These are phyloP conservation scores for Aspergillus glaucus DNA, from an alignment of 2,329 filamentous ascomycete species.

Conservation along the genomic window DNA sequence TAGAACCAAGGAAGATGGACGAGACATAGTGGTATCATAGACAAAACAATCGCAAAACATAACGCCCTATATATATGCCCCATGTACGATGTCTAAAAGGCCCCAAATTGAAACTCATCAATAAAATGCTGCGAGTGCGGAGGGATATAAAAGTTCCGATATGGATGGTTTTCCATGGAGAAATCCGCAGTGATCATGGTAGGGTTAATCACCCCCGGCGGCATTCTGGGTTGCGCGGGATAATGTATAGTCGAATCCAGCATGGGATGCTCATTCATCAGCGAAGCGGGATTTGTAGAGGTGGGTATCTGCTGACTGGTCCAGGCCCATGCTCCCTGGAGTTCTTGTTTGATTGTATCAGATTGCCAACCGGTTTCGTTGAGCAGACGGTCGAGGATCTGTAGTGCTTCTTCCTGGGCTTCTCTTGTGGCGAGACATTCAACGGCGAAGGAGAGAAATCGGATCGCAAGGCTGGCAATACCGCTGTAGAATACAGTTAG, in stretches of 20 bases:
- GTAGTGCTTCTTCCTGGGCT: constrained; percentile 75
- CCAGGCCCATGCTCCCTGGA: constrained; percentile 76
- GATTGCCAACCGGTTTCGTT: constrained; percentile 74
- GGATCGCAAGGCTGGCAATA: constrained; percentile 70
- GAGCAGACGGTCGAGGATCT: constrained; percentile 68
- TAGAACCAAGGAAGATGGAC: too few species aligned
- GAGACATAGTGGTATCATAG: neutral
- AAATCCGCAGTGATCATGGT: constrained; percentile 68
- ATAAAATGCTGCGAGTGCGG: constrained; percentile 50
- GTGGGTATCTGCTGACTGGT: constrained; percentile 18
- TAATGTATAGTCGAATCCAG: constrained; percentile 19
- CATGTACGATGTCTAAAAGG: constrained; percentile 9
- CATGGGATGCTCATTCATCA: constrained; percentile 7
- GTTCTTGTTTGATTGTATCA: constrained; percentile 62
- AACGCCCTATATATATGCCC: too few species aligned
- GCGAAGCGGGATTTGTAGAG: neutral
- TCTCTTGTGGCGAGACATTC: constrained; percentile 61
- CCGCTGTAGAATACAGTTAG: constrained; percentile 41
- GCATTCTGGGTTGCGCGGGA: constrained; percentile 26
- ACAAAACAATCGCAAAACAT: neutral
- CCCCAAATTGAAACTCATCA: constrained; percentile 19
- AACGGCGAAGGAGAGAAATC: constrained; percentile 70
- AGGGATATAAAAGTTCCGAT: constrained; percentile 72
- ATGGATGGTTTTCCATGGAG: constrained; percentile 69
- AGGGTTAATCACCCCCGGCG: constrained; percentile 59